Conservation (phyloP, 2,329 filamentous ascomycete genomes). For the Fusarium armeniacum region DNA sequence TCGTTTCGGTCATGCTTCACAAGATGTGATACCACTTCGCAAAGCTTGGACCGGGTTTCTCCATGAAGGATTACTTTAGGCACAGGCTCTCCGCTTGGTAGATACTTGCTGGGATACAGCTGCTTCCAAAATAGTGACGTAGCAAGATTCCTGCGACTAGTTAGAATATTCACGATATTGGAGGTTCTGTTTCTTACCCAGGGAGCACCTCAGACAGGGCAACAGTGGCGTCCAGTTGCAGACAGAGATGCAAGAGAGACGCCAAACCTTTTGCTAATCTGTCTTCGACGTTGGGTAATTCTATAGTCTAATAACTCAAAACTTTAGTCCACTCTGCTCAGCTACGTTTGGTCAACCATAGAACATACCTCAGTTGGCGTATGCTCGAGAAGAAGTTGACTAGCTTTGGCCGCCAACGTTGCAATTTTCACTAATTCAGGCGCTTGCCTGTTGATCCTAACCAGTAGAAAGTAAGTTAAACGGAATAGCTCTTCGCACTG, state of each 20-base stretch:
- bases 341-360: not conserved
- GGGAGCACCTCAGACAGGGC: conserved; percentile 46
- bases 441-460: conserved; percentile 49
- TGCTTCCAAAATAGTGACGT: conserved; percentile 71
- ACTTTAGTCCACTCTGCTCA: conserved; percentile 14
- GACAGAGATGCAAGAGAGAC: conserved; percentile 51
- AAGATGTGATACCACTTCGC: conserved; percentile 70
- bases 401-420: conserved; percentile 50
- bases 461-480: conserved; percentile 59
- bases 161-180: conserved; percentile 13
- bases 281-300: conserved; percentile 49
- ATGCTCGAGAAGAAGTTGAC: conserved; percentile 57
- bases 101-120: conserved; percentile 72
- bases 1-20: conserved; percentile 65
- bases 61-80: conserved; percentile 64
- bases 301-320: conserved; percentile 44
- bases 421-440: conserved; percentile 52
- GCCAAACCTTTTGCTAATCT: conserved; percentile 51
- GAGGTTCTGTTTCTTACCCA: conserved; percentile 40
- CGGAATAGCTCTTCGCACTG: conserved; percentile 63
- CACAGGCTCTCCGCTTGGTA: conserved; percentile 49
- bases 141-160: conserved; percentile 47
- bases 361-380: conserved; percentile 57
- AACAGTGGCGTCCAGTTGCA: conserved; percentile 50
- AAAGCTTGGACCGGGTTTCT: conserved; percentile 70